Base-by-base conservation (phyloP, 192 early-diverging fungal species). In the Paraglomus brasilianum region DNA sequence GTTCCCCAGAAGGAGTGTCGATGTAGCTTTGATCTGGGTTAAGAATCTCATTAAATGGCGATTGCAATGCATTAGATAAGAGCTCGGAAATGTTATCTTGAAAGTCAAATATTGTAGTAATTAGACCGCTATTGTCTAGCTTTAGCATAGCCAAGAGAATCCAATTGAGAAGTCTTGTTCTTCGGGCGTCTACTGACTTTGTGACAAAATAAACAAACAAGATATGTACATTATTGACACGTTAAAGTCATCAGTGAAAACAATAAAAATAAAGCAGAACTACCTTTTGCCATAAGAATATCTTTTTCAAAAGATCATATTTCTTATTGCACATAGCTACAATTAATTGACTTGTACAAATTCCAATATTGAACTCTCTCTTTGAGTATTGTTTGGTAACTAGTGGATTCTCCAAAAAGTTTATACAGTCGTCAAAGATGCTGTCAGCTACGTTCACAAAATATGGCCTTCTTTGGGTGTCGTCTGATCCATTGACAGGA, bases 131-230 rank as follows among this genome's bases (percentile, higher is more conserved):
- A 5, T 63, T 50, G 39, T 71, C 56, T 6, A 55, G 30, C 45
- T 46, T 69, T 9, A 71, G 50, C 17, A 78, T 40, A n/a, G 59
- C 62, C 17, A 81, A 53, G 8, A 81, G 48, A 56, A 81, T 76
- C 80, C 80, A 81, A 62, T 72, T 77, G 11, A 81, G 59, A 45
- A 79, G 74, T n/a, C 78, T 67, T 30, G 72, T 77, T 15, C 74
- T 64, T 22, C 74, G 58, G 1, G 75, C 46, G 60, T 81, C 77
- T 55, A 72, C 67, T 15, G 72, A 48, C 80, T 81, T 60, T 14
- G 19, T 40, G 10, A 8, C 14, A 60, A 39, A 21, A 66, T 43
- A 36, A 52, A 17, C 10, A 8, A 22, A 45, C 11, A 45, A 15
- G 51, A 48, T 11, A 13, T 56, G n/a, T 36, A 19, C 50, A 9